phyloP scores from a whole-genome alignment of 257 asterid genomes.

The Nicotiana paniculata region DNA sequence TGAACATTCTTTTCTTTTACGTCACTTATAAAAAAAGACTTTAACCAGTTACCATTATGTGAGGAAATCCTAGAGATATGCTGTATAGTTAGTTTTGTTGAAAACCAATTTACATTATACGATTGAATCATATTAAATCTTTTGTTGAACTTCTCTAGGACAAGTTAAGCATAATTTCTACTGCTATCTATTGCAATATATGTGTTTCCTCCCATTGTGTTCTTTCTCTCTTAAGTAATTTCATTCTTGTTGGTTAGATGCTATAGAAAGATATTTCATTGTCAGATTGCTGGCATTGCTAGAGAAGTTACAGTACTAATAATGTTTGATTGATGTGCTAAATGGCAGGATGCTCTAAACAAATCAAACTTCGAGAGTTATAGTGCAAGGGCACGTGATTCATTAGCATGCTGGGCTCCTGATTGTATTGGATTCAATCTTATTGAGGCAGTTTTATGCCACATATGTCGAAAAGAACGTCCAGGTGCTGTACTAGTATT shows the following conservation, averaged over 20 bases:
- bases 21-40: background rate
- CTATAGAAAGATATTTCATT: background rate
- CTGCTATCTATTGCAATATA: no score
- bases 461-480: constrained; percentile 94
- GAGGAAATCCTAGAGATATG: no score
- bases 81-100: no score
- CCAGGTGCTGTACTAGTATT: constrained; percentile 90
- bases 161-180: no score
- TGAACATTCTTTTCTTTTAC: background rate
- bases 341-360: constrained; percentile 71
- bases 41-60: background rate
- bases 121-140: no score
- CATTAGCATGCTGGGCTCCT: constrained; percentile 83
- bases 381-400: constrained; percentile 79
- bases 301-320: background rate
- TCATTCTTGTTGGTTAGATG: background rate
- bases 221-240: background rate
- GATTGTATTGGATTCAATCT: constrained; percentile 93
- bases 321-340: background rate
- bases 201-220: background rate
- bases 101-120: no score
- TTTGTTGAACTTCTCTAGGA: no score
- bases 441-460: constrained; percentile 90
- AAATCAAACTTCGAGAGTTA: constrained; percentile 79
- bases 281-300: background rate